Percentiles rank a stretch among this genome's conserved stretches.
These are phyloP conservation scores for Phytophthora brassicae DNA, from an alignment of 352 stramenopile genomes.

Conservation along the genomic window DNA sequence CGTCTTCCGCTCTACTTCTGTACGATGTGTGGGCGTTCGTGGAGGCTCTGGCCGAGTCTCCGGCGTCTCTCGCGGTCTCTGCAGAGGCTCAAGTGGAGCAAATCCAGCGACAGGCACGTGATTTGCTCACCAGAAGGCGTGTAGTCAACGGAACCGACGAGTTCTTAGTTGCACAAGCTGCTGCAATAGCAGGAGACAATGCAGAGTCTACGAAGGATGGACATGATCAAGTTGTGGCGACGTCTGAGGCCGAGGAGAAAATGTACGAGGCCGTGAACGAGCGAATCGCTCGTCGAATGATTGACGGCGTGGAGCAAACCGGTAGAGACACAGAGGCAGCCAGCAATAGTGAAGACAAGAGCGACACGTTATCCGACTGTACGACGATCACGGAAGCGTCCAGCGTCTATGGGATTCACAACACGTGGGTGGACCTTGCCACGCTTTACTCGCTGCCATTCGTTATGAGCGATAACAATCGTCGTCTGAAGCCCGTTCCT, in stretches of 20 bases:
- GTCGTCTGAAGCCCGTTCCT: constrained; percentile 60
- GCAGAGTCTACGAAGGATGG: background rate
- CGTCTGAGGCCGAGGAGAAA: constrained; percentile 28
- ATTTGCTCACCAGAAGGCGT: constrained; percentile 35
- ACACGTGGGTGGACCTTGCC: constrained; percentile 80
- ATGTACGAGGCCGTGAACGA: constrained; percentile 63
- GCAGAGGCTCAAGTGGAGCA: constrained; percentile 22
- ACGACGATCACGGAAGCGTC: constrained; percentile 70
- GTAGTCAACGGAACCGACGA: constrained; percentile 11
- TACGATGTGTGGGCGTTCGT: constrained; percentile 60
- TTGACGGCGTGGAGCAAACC: constrained; percentile 36
- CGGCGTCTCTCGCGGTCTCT: background rate
- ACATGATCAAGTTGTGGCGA: background rate
- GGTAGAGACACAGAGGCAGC: constrained; percentile 8
- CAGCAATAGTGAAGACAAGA: constrained; percentile 60
- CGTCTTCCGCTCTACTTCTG: constrained; percentile 15
- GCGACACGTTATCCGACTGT: constrained; percentile 75
- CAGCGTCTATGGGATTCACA: constrained; percentile 75
- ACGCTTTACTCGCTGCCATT: constrained; percentile 79
- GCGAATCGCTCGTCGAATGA: constrained; percentile 56
- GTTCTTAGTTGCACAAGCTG: constrained; percentile 1
- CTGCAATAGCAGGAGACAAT: background rate
- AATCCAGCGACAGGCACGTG: constrained; percentile 37
- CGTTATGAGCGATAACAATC: constrained; percentile 44
- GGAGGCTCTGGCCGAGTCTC: constrained; percentile 25